Evolutionary conservation across 306 rosid genomes (phyloP).

Genomic region (Fragaria nilgerrensis): DNA sequence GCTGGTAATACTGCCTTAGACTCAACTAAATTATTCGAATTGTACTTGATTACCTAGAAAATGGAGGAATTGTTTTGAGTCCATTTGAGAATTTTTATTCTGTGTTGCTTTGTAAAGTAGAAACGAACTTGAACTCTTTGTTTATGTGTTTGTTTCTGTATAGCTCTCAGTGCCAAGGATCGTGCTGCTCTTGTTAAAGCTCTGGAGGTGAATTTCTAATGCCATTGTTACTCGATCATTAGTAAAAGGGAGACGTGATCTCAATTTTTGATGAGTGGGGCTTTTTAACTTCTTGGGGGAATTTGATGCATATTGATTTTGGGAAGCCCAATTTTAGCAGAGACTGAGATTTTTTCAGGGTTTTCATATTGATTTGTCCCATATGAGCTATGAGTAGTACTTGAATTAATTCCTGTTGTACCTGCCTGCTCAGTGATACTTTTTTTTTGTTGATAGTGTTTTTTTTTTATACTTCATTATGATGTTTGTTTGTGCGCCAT

Average conservation of each 20-base stretch:
- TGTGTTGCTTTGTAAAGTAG: neutral
- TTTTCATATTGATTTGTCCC: neutral
- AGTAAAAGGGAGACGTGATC: neutral
- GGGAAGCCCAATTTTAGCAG: no score
- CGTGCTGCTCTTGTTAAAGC: conserved; percentile 74
- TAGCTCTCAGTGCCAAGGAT: conserved; percentile 64
- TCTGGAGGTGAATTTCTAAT: conserved; percentile 48
- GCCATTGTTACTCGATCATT: neutral
- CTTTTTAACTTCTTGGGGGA: neutral
- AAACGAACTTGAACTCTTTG: neutral
- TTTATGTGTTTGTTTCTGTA: neutral
- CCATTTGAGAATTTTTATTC: neutral
- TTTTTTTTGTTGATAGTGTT: neutral
- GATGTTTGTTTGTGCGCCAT: conserved; percentile 31
- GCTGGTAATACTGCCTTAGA: neutral
- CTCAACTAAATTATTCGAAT: no score
- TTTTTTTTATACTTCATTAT: neutral
- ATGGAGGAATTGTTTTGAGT: no score
- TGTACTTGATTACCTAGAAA: neutral
- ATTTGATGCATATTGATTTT: no score
- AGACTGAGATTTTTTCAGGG: neutral
- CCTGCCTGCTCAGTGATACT: no score
- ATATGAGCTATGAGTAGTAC: no score
- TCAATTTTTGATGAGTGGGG: neutral
- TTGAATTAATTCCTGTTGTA: no score